These are phyloP conservation scores for Diophrys appendiculata DNA, from an alignment of 73 alveolate genomes.

Conservation along the genomic window DNA sequence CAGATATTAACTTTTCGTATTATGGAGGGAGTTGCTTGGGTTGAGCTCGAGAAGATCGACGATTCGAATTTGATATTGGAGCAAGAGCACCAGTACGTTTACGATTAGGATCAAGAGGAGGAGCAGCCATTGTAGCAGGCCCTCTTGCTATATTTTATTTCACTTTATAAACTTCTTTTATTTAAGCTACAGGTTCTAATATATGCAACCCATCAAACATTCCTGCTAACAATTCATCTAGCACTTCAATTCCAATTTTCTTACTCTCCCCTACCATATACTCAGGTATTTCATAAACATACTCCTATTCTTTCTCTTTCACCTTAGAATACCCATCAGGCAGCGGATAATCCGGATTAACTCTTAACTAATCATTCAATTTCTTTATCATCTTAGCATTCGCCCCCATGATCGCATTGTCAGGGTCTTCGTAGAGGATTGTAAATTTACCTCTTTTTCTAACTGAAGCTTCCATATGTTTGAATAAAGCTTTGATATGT, in stretches of 20 bases:
- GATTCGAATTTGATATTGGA: constrained; percentile 8
- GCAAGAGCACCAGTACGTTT: neutral
- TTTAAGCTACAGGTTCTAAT: constrained; percentile 51
- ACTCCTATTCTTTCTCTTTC: constrained; percentile 41
- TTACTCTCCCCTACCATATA: constrained; percentile 30
- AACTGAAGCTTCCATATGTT: constrained; percentile 52
- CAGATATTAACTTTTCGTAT: constrained; percentile 34
- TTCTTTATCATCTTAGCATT: constrained; percentile 27
- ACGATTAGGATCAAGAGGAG: neutral
- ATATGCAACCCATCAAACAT: constrained; percentile 51
- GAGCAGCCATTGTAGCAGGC: constrained; percentile 2
- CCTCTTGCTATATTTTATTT: constrained; percentile 38
- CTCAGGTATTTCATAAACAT: constrained; percentile 40
- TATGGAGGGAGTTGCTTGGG: neutral
- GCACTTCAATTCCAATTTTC: constrained; percentile 37
- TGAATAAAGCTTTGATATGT: constrained; percentile 11
- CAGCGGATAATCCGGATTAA: constrained; percentile 42
- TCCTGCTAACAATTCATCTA: constrained; percentile 31
- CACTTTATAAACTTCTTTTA: constrained; percentile 33
- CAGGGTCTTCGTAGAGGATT: constrained; percentile 67
- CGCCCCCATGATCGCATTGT: constrained; percentile 49
- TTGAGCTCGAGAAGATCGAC: neutral
- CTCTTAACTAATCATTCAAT: constrained; percentile 35
- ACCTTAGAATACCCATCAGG: constrained; percentile 66
- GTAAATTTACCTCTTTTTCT: constrained; percentile 60